These are phyloP conservation scores for Syzygium jambos DNA, from an alignment of 345 rosid genomes.

Conservation along the genomic window DNA sequence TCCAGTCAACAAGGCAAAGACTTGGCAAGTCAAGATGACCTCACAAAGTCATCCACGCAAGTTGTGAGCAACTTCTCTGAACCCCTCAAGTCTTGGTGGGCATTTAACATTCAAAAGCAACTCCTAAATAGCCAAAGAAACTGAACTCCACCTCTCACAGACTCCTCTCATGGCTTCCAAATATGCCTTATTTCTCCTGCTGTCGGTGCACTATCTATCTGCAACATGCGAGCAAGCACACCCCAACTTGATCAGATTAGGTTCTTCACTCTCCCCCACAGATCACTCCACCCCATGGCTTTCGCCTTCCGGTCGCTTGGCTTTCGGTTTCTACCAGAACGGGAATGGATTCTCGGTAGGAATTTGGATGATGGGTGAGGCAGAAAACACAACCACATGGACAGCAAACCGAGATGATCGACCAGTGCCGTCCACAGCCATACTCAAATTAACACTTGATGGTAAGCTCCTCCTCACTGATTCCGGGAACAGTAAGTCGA, in stretches of 20 bases:
- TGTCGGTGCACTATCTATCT: background rate
- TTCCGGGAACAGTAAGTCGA: background rate
- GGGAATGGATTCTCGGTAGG: slow-evolving; percentile 10
- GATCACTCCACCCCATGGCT: background rate
- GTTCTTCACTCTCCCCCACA: background rate
- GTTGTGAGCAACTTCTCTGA: background rate
- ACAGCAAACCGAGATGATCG: slow-evolving; percentile 8
- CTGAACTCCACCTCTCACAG: background rate
- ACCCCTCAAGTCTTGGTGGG: background rate
- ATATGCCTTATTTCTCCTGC: background rate
- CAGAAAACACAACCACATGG: slow-evolving; percentile 13
- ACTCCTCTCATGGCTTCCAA: background rate
- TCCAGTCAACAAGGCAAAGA: rapidly evolving
- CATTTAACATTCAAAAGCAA: background rate
- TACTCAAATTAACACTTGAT: background rate
- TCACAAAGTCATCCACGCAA: background rate
- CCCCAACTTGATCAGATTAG: background rate
- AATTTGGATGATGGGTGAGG: background rate
- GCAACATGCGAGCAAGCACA: background rate
- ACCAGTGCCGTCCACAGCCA: slow-evolving; percentile 2
- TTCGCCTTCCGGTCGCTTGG: slow-evolving; percentile 10
- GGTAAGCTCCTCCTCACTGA: slow-evolving; percentile 7
- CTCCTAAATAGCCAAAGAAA: background rate
- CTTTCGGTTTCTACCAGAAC: slow-evolving; percentile 16
- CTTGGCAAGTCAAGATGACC: background rate